These are phyloP conservation scores for Plasmodium gaboni DNA, from an alignment of 169 alveolate genomes.

Conservation along the genomic window DNA sequence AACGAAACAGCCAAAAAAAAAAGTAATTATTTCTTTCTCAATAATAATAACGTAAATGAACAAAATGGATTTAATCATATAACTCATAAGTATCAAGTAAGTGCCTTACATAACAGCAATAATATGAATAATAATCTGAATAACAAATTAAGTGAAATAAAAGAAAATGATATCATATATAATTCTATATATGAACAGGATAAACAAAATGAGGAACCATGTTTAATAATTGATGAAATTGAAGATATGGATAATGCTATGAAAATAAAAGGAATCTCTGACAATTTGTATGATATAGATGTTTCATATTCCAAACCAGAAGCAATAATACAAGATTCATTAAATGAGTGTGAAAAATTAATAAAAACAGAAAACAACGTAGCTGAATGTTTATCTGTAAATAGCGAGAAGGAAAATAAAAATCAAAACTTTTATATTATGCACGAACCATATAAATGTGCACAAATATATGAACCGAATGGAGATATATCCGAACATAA, in stretches of 20 bases:
- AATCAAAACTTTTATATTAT: too few relatives aligned
- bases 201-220: neutral
- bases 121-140: too few relatives aligned
- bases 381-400: neutral
- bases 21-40: slow-evolving; percentile 35
- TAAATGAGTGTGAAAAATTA: neutral
- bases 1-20: slow-evolving; percentile 53
- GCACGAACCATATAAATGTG: too few relatives aligned
- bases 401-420: neutral
- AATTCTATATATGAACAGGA: neutral
- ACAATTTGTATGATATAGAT: neutral
- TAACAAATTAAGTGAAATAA: neutral
- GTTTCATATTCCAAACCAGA: too few relatives aligned
- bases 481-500: neutral
- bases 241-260: neutral
- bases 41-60: neutral
- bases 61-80: neutral
- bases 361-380: neutral
- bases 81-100: too few relatives aligned
- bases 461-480: neutral
- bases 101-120: too few relatives aligned
- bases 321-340: too few relatives aligned
- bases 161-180: neutral
- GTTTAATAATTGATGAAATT: neutral
- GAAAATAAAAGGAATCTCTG: neutral